phyloP scores from a whole-genome alignment of 225 moss, liverwort and hornwort genomes.

The Lunularia cruciata region DNA sequence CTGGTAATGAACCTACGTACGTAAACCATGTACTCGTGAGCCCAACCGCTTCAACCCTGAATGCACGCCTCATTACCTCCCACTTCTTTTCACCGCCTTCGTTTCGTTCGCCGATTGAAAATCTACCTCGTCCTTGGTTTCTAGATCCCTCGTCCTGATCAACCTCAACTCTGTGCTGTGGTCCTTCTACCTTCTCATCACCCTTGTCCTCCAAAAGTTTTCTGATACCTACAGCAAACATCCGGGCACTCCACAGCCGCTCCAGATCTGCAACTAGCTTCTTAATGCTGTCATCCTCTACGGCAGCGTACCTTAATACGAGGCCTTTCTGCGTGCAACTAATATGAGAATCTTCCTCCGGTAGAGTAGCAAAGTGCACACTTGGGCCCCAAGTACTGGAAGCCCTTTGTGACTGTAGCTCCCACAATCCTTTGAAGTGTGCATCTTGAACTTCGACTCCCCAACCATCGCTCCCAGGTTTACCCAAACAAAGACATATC shows the following conservation, averaged over 20 bases:
- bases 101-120: conserved; percentile 44
- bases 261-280: conserved; percentile 87
- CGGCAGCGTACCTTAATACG: conserved; percentile 62
- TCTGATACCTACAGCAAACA: conserved; percentile 74
- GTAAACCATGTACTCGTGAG: conserved; percentile 84
- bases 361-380: conserved; percentile 77
- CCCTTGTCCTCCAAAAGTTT: conserved; percentile 64
- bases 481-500: conserved; percentile 80
- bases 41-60: conserved; percentile 92
- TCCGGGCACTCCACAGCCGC: conserved; percentile 84
- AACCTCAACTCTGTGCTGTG: conserved; percentile 43
- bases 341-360: conserved; percentile 94
- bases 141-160: conserved; percentile 37
- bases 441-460: conserved; percentile 72
- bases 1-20: conserved; percentile 66
- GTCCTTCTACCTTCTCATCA: conserved; percentile 54
- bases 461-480: conserved; percentile 90
- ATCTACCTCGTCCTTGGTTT: conserved; percentile 32
- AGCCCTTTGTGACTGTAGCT: conserved; percentile 62
- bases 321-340: conserved; percentile 82
- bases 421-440: conserved; percentile 82
- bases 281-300: conserved; percentile 76
- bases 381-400: conserved; percentile 45
- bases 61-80: conserved; percentile 85
- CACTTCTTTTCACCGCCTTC: conserved; percentile 95